Percentiles rank a stretch among this genome's conserved stretches.
Evolutionary conservation across 345 rosid genomes (phyloP).

Genomic region (Carallia brachiata): DNA sequence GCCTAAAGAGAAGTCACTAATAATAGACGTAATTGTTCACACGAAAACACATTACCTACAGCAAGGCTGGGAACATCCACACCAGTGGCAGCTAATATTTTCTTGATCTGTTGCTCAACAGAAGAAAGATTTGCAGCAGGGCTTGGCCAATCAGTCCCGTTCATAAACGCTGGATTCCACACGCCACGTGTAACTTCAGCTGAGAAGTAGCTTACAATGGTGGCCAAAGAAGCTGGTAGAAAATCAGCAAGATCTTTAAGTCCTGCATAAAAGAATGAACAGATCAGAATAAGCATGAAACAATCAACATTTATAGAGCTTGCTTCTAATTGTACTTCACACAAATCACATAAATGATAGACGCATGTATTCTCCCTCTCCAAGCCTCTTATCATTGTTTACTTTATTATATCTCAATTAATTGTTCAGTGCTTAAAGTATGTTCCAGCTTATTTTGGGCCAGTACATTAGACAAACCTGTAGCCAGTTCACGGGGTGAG

Average conservation of each 20-base stretch:
- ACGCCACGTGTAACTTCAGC: slow-evolving; percentile 95
- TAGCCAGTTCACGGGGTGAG: slow-evolving; percentile 93
- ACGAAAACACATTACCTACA: slow-evolving; percentile 45
- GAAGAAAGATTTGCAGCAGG: slow-evolving; percentile 81
- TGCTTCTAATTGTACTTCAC: not conserved
- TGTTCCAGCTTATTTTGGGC: not conserved
- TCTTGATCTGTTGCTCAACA: slow-evolving; percentile 88
- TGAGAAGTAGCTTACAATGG: slow-evolving; percentile 84
- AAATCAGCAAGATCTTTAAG: slow-evolving; percentile 93
- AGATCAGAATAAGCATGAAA: slow-evolving; percentile 5
- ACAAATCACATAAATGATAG: too few species aligned
- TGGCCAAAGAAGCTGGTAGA: slow-evolving; percentile 85
- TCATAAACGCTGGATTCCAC: slow-evolving; percentile 95
- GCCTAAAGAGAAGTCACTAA: not conserved
- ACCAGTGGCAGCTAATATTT: slow-evolving; percentile 82
- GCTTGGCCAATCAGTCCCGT: slow-evolving; percentile 99
- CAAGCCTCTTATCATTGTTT: not conserved
- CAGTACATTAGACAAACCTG: slow-evolving; percentile 55
- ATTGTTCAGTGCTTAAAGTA: not conserved
- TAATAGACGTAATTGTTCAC: not conserved
- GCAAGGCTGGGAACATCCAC: slow-evolving; percentile 88
- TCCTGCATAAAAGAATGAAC: slow-evolving; percentile 42
- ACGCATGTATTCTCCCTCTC: not conserved
- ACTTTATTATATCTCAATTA: not conserved
- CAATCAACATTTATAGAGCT: not conserved